These are phyloP conservation scores for Penicillium cataractarum DNA, from an alignment of 495 filamentous ascomycete genomes.

Conservation along the genomic window DNA sequence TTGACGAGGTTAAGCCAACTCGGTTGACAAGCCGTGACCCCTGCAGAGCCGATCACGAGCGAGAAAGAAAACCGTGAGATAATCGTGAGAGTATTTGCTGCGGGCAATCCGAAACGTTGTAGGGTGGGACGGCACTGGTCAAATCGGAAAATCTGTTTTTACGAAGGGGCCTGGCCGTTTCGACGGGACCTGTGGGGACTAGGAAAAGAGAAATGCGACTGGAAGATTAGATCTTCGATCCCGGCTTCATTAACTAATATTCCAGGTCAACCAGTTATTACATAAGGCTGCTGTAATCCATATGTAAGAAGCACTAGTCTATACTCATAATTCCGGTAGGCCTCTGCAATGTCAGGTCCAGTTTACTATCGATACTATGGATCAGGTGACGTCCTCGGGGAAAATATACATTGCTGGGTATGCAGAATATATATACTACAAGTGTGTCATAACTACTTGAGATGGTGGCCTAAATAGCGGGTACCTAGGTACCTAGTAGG, in stretches of 20 bases:
- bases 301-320: no score
- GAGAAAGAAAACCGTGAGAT: not conserved
- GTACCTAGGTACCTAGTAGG: no score
- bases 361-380: no score
- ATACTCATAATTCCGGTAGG: no score
- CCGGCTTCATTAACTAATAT: not conserved
- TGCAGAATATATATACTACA: no score
- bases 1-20: not conserved
- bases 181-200: not conserved
- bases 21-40: constrained; percentile 3
- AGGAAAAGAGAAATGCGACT: not conserved
- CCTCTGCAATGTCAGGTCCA: no score
- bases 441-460: no score
- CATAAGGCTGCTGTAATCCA: not conserved
- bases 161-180: constrained; percentile 4
- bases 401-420: no score
- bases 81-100: not conserved
- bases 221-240: not conserved
- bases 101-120: constrained; percentile 1
- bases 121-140: constrained; percentile 8
- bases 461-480: no score
- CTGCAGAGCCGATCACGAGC: constrained; percentile 12
- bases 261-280: not conserved
- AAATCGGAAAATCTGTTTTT: constrained; percentile 22
- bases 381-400: no score